Evolutionary conservation across 148 eudicot species (phyloP), one percentile per base, ranked within the genome.

Genomic region (Camellia granthamiana): DNA sequence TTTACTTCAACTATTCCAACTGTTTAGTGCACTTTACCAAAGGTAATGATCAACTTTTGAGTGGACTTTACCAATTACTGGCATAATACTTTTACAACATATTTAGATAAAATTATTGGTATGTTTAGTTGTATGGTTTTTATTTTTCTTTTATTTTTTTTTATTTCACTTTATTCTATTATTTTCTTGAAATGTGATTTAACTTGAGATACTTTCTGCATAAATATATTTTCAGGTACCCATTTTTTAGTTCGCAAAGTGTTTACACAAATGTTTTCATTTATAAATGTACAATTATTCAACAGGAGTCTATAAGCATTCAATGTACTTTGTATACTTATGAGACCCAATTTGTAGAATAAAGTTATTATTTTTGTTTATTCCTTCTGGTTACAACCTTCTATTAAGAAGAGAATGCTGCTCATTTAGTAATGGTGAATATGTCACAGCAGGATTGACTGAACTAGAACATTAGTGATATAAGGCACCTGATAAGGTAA

Each of bases 381-480:
- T 63, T 70, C n/a, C 61, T 44, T 60, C 9, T 82, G 79, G 44
- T 78, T 85, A 80, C 88, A 93, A 95, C 85, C 95, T 93, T 79
- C 86, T 91, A 81, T 84, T 93, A 79, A 91, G 95, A 86, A 85
- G 97, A 81, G 97, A 93, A 86, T 93, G 97, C 86, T 93, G 97
- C 88, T 93, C 97, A 41, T 93, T 90, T 81, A 89, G 93, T 75
- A 92, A 92, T 74, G 93, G 93, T 74, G 97, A 92, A 82, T 89
- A 90, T 80, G 97, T 92, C 61, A 92, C 88, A 84, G 85, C 88
- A 10, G 97, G 97, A 51, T 82, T 92, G 65, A 91, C 97, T 78
- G 92, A 89, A 89, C 86, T 92, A 58, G 97, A 92, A 81, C 87
- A 88, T 81, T 92, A 93, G 97, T 92, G 92, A 80, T 83, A 77